A percentile compares a stretch with the other conserved stretches of the same genome.
Conservation (phyloP, 2,329 filamentous ascomycete genomes). For the Metarhizium guizhouense region DNA sequence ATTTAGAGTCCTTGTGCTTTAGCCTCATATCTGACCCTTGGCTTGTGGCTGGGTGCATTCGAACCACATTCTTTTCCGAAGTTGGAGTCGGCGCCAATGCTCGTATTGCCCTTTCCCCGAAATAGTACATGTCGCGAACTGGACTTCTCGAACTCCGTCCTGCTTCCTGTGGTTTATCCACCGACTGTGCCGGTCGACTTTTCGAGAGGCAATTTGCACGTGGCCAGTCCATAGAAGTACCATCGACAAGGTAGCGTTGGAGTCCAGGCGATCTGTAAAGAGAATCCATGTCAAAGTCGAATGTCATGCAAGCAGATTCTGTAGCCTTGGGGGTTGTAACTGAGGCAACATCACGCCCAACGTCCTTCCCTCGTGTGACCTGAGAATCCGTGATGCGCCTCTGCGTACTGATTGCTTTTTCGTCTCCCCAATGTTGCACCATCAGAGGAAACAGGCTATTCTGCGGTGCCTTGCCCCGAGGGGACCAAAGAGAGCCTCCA, state of each 20-base stretch:
- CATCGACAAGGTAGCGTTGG: not conserved
- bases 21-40: not conserved
- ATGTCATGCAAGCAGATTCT: not conserved
- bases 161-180: not conserved
- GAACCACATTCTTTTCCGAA: not conserved
- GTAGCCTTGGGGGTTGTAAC: not conserved
- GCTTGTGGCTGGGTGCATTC: not conserved
- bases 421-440: constrained; percentile 38
- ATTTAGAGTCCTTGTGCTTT: constrained; percentile 16
- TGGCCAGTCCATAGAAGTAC: not conserved
- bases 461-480: constrained; percentile 24
- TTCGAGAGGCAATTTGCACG: not conserved
- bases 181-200: not conserved
- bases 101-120: constrained; percentile 6
- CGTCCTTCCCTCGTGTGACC: not conserved
- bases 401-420: constrained; percentile 24
- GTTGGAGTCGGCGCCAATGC: not conserved
- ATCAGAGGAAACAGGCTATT: constrained; percentile 36
- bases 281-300: not conserved
- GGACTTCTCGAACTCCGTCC: not conserved
- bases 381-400: constrained; percentile 8
- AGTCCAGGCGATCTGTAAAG: not conserved
- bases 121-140: constrained; percentile 6
- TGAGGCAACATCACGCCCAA: not conserved
- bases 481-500: constrained; percentile 42